A percentile compares a stretch with the other conserved stretches of the same genome.
Conservation (phyloP, 2,329 filamentous ascomycete genomes). For the Cercospora janseana region DNA sequence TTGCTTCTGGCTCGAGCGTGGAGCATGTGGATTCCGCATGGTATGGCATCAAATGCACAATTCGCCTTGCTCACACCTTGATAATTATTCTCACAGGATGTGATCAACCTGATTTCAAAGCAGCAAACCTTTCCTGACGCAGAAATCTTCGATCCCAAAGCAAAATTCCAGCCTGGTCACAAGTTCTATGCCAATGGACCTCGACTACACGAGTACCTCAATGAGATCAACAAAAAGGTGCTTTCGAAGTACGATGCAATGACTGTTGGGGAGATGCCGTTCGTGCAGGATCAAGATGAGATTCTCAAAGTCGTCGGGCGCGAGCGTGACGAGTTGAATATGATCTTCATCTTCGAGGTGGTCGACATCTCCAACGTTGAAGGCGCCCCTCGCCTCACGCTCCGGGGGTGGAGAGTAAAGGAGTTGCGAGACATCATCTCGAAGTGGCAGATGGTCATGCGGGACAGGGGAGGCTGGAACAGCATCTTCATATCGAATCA, state of each 20-base stretch:
- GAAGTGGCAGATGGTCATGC: constrained; percentile 51
- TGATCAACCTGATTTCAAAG: constrained; percentile 52
- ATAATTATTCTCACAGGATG: constrained; percentile 34
- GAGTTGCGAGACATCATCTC: constrained; percentile 33
- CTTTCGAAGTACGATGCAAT: constrained; percentile 58
- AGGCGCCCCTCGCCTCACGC: constrained; percentile 37
- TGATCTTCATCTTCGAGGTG: constrained; percentile 52
- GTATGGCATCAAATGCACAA: too few relatives aligned
- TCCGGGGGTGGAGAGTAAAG: constrained; percentile 41
- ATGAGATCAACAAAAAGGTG: constrained; percentile 53
- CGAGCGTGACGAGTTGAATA: constrained; percentile 45
- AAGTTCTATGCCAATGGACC: constrained; percentile 58
- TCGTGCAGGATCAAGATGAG: constrained; percentile 46
- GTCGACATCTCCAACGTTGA: constrained; percentile 42
- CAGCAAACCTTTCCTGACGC: constrained; percentile 45
- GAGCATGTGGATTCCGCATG: constrained; percentile 46
- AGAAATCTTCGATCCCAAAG: constrained; percentile 41
- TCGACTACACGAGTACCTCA: constrained; percentile 57
- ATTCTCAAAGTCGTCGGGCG: constrained; percentile 46
- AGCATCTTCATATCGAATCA: constrained; percentile 55
- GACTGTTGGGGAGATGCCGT: constrained; percentile 62
- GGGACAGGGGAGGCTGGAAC: constrained; percentile 52
- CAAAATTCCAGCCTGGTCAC: constrained; percentile 49
- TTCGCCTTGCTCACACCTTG: neutral
- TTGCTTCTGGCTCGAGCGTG: constrained; percentile 50